Percentiles rank a stretch among this genome's conserved stretches.
phyloP scores from a whole-genome alignment of 768 basidiomycete genomes.

The Nevesoporus exiguus region DNA sequence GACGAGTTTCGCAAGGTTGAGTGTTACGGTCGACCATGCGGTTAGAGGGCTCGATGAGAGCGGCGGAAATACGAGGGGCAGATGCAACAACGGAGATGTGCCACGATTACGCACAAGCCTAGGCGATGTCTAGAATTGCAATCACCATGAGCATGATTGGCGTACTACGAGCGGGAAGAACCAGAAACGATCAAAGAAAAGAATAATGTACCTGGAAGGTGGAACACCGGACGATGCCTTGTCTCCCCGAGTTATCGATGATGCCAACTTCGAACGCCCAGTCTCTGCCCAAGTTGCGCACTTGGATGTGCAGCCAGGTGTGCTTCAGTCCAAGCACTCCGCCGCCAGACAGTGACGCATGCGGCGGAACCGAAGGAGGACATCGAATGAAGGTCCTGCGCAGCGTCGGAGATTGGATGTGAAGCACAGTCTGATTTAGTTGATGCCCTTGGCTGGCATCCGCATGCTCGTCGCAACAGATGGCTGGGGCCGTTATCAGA shows the following conservation, averaged over 20 bases:
- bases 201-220: conserved; percentile 67
- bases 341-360: conserved; percentile 6
- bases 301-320: conserved; percentile 74
- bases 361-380: conserved; percentile 38
- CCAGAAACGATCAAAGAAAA: background rate
- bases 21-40: conserved; percentile 61
- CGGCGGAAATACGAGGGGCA: conserved; percentile 65
- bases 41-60: conserved; percentile 57
- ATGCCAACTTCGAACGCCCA: conserved; percentile 79
- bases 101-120: conserved; percentile 40
- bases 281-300: conserved; percentile 60
- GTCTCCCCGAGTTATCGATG: conserved; percentile 56
- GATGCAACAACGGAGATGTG: conserved; percentile 58
- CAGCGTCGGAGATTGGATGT: conserved; percentile 75
- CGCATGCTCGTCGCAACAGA: conserved; percentile 27
- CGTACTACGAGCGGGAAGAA: background rate
- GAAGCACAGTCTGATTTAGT: conserved; percentile 67
- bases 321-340: conserved; percentile 57
- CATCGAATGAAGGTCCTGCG: conserved; percentile 64
- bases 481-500: conserved; percentile 42
- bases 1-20: conserved; percentile 59
- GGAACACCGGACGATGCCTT: conserved; percentile 63
- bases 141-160: conserved; percentile 6
- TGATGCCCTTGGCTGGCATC: conserved; percentile 33
- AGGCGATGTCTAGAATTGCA: conserved; percentile 48